phyloP scores from a whole-genome alignment of 2,329 filamentous ascomycete genomes.

The Beauveria varroae region DNA sequence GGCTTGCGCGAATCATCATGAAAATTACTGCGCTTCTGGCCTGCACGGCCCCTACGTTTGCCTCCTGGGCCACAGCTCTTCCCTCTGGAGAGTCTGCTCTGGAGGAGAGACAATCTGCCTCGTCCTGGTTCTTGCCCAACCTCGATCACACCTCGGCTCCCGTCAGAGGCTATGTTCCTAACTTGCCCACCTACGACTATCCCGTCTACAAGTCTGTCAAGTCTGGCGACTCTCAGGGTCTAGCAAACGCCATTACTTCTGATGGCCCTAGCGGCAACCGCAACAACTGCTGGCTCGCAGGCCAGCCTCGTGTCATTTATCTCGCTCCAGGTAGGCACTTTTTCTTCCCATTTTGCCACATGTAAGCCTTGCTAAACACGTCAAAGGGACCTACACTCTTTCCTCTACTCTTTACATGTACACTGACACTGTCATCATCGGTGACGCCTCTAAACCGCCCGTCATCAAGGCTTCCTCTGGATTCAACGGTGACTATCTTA shows the following conservation, averaged over 20 bases:
- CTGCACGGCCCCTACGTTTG: neutral
- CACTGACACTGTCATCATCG: slow-evolving; percentile 67
- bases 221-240: slow-evolving; percentile 6
- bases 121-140: slow-evolving; percentile 17
- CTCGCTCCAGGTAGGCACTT: slow-evolving; percentile 13
- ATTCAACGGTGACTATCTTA: slow-evolving; percentile 49
- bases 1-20: neutral
- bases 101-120: slow-evolving; percentile 12
- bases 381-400: slow-evolving; percentile 14
- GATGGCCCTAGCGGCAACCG: slow-evolving; percentile 13
- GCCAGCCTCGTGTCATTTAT: slow-evolving; percentile 16
- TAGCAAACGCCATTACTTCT: slow-evolving; percentile 1
- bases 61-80: slow-evolving; percentile 6
- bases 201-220: slow-evolving; percentile 15
- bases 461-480: slow-evolving; percentile 59
- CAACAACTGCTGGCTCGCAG: slow-evolving; percentile 16
- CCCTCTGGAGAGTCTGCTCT: neutral
- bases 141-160: slow-evolving; percentile 16
- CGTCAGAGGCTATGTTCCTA: slow-evolving; percentile 15
- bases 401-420: slow-evolving; percentile 12
- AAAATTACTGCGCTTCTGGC: neutral
- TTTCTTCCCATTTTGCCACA: neutral
- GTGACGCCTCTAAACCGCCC: slow-evolving; percentile 62
- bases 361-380: neutral
- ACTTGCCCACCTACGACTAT: slow-evolving; percentile 14